Percentiles rank a stretch among this genome's conserved stretches.
These are phyloP conservation scores for Ascodesmis nigricans DNA, from an alignment of 495 filamentous ascomycete genomes.

Conservation along the genomic window DNA sequence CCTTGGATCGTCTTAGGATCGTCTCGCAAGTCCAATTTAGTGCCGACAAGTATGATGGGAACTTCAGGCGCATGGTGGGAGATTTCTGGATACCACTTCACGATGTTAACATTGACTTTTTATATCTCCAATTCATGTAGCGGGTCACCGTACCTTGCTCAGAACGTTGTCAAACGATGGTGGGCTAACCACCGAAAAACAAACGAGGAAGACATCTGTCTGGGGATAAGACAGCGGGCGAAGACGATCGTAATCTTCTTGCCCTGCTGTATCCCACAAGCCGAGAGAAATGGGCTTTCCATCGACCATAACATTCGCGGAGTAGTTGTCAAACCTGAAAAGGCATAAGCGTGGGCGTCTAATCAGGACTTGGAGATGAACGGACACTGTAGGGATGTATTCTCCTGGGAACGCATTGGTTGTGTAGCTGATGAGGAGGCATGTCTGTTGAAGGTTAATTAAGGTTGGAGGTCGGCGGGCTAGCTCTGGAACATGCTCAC, in stretches of 20 bases:
- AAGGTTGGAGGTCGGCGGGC: slow-evolving; percentile 7
- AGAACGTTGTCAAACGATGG: slow-evolving; percentile 95
- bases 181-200: slow-evolving; percentile 94
- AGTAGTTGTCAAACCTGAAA: slow-evolving; percentile 95
- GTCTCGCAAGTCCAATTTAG: slow-evolving; percentile 88
- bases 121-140: slow-evolving; percentile 5
- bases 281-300: slow-evolving; percentile 90
- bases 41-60: slow-evolving; percentile 91
- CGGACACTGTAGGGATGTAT: slow-evolving; percentile 97
- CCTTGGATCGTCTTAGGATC: slow-evolving; percentile 58
- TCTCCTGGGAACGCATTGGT: slow-evolving; percentile 98
- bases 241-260: slow-evolving; percentile 95
- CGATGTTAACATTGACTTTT: slow-evolving; percentile 1
- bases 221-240: slow-evolving; percentile 91
- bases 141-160: slow-evolving; percentile 46
- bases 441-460: slow-evolving; percentile 43
- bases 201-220: slow-evolving; percentile 94
- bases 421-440: slow-evolving; percentile 95
- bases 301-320: slow-evolving; percentile 95
- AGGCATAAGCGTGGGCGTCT: slow-evolving; percentile 6
- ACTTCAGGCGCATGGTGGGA: slow-evolving; percentile 88
- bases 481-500: slow-evolving; percentile 26
- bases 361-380: slow-evolving; percentile 14
- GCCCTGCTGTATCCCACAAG: slow-evolving; percentile 95
- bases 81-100: slow-evolving; percentile 97